These are phyloP conservation scores for Nevesoporus exiguus DNA, from an alignment of 768 basidiomycete species.

Conservation along the genomic window DNA sequence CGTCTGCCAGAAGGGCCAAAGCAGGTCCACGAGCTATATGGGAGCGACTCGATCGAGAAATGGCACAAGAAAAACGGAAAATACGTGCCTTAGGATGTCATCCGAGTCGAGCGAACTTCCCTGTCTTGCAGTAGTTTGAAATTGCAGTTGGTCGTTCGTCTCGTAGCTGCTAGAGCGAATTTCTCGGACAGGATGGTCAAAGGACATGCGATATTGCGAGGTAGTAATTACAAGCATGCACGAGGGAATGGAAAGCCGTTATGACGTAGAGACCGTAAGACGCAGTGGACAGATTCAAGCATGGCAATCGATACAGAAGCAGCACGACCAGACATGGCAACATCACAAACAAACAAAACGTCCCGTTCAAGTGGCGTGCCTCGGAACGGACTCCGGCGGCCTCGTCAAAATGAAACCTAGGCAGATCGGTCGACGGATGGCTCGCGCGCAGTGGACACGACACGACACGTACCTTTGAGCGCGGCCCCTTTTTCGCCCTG, in stretches of 20 bases:
- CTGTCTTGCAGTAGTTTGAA: too few species aligned
- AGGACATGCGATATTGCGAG: neutral
- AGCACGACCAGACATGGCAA: neutral
- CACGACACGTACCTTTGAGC: constrained; percentile 45
- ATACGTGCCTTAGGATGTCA: constrained; percentile 28
- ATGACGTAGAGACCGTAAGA: constrained; percentile 2
- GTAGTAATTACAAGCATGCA: constrained; percentile 3
- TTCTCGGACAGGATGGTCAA: neutral
- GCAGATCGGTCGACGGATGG: neutral
- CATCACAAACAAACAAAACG: neutral
- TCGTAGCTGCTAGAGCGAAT: neutral
- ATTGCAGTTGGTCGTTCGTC: too few species aligned
- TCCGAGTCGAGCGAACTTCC: neutral
- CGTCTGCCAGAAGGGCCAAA: constrained; percentile 59
- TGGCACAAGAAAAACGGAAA: constrained; percentile 58
- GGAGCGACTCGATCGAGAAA: constrained; percentile 44
- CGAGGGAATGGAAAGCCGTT: constrained; percentile 7
- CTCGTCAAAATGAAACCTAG: constrained; percentile 55
- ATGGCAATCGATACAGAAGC: neutral
- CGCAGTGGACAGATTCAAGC: too few species aligned
- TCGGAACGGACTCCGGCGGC: constrained; percentile 56
- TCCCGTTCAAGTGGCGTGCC: constrained; percentile 30
- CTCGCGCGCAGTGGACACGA: constrained; percentile 1
- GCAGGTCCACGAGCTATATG: constrained; percentile 42
- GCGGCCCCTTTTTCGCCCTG: constrained; percentile 79